Conservation (phyloP, 2,329 filamentous ascomycete species). For the Pseudohalonectria lignicola region DNA sequence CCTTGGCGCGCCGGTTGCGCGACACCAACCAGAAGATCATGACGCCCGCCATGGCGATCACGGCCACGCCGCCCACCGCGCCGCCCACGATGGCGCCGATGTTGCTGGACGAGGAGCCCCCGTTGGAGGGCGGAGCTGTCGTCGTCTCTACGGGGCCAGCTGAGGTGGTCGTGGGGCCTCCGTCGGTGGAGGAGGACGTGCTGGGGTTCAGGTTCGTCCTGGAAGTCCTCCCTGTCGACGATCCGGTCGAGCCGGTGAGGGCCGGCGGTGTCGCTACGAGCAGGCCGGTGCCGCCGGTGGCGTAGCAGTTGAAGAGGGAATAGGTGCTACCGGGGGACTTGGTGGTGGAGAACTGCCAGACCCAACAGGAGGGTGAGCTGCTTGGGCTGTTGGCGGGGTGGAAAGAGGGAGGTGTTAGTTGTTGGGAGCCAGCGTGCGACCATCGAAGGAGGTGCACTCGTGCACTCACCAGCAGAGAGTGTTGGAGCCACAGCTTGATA, state of each 20-base stretch:
- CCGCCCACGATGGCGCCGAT: conserved; percentile 1
- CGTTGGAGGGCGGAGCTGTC: background rate
- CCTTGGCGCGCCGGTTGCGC: conserved; percentile 1
- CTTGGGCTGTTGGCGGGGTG: background rate
- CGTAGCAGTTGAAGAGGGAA: conserved; percentile 3
- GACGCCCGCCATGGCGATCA: background rate
- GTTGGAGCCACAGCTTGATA: background rate
- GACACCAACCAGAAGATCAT: background rate
- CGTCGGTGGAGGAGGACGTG: no score
- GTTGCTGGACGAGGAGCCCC: background rate
- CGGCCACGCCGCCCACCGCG: background rate
- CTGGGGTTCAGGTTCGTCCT: no score
- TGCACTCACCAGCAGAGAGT: background rate
- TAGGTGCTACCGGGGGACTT: background rate
- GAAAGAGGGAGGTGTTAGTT: no score
- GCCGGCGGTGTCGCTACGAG: background rate
- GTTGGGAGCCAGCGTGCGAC: no score
- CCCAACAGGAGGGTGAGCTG: conserved; percentile 2
- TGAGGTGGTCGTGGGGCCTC: no score
- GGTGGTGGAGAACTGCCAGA: conserved; percentile 1
- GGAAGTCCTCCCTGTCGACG: no score
- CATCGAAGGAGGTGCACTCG: background rate
- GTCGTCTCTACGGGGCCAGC: no score
- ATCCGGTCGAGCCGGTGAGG: no score
- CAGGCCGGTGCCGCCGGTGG: conserved; percentile 1